Evolutionary conservation across 73 alveolate genomes (phyloP), one percentile per base, ranked within the genome.

Genomic region (Uronychia setigera): DNA sequence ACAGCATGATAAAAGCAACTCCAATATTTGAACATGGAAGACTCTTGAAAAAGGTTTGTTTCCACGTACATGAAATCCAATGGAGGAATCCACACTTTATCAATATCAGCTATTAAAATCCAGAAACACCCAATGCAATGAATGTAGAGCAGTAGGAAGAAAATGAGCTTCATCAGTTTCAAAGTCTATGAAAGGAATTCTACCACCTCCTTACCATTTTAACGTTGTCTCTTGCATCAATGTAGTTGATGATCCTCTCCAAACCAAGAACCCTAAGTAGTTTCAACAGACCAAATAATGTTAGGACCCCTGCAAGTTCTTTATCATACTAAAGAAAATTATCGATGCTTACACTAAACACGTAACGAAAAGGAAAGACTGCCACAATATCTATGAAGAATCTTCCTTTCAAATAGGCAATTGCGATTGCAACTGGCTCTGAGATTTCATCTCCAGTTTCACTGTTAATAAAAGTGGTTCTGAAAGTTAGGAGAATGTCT

Each of bases 81-180:
- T 5, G 80, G 80, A 26, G 88, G 88, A 19, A 81, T 33, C 88
- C 88, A 81, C 25, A 31, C 59, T 31, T 81, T 33, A 26, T 81
- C 82, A 13, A 29, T 1, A 33, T 35, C 35, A 29, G 33, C 83
- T 1, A 82, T 82, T 30, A 19, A 31, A 60, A 60, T 84, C 94
- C 94, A 88, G 74, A 80, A 35, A 32, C 95, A 89, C 5, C 88
- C 89, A 26, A 35, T 76, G 75, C 77, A 46, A 74, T 89, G 95
- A 29, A 85, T 59, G 78, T 80, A 89, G 75, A 89, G 79, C 78
- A 57, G 0, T 32, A 89, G 32, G 60, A 77, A 89, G 80, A 84
- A 78, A 0, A 84, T 30, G 32, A 89, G 58, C 74, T 84, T 33
- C n/a, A 60, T 31, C 76, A 89, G 87, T 46, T 75, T 84, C 29